Evolutionary conservation across 257 asterid species (phyloP), one percentile per base, ranked within the genome.

Genomic region (Nemophila menziesii): DNA sequence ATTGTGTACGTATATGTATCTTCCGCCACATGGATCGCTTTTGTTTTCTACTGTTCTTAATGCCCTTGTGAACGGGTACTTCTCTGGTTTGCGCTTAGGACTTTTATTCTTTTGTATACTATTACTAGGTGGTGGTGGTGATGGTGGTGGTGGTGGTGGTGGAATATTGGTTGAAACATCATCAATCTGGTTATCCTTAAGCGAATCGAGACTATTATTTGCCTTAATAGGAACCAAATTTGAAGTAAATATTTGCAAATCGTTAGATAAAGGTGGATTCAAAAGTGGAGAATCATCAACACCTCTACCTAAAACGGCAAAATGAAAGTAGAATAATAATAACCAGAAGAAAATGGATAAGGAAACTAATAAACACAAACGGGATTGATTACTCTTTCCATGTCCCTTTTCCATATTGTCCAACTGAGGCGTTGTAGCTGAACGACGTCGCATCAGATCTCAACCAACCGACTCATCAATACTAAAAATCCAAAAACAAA

Each of bases 321-420:
- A 78, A 64, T 80, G 82, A 52, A 78, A 71, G 48, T 58, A 78
- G 34, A 81, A 61, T 11, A 85, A 55, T 22, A 71, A 55, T 8
- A 79, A 44, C 95, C 95, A 80, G 26, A 80, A 68, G 52, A 80
- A 50, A 57, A 69, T 57, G 5, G 89, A 54, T n/a, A 78, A 40
- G 18, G 74, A 67, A 45, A 62, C 77, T 48, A 81, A 63, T 11
- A 78, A 48, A 51, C 78, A 75, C 15, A 85, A 36, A 24, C 85
- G 60, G n/a, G 86, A 72, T 8, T 60, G 62, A 5, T 65, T 78
- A 57, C 42, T 63, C 62, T 60, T 81, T 5, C 79, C 71, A 11
- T 61, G 75, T 36, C 78, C 78, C 40, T 66, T 78, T 71, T 81
- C 93, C 93, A 81, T 80, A 37, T 20, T 34, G 5, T 41, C 68